phyloP scores from a whole-genome alignment of 495 filamentous ascomycete genomes.

The Neurospora hispaniola region DNA sequence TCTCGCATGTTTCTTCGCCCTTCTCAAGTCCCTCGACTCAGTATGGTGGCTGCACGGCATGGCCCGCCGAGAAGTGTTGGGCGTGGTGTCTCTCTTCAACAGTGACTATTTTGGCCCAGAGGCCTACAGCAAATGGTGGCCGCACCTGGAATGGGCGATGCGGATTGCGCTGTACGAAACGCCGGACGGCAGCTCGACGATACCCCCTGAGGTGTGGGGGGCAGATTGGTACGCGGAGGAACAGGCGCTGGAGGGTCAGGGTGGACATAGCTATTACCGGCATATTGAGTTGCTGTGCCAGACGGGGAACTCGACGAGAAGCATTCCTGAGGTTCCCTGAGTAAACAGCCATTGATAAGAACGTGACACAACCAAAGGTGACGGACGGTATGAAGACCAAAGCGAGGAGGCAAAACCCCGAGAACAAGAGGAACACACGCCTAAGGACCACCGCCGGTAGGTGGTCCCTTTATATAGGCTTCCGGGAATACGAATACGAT shows the following conservation, averaged over 20 bases:
- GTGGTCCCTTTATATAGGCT: not conserved
- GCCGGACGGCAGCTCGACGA: conserved; percentile 20
- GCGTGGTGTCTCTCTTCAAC: conserved; percentile 40
- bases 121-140: conserved; percentile 39
- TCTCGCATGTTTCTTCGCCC: conserved; percentile 45
- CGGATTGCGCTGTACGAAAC: conserved; percentile 36
- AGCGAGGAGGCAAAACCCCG: not conserved
- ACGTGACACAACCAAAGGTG: not conserved
- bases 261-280: conserved; percentile 23
- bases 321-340: conserved; percentile 22
- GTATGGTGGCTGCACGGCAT: conserved; percentile 50
- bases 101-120: conserved; percentile 30
- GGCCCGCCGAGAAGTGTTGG: conserved; percentile 43
- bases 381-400: not conserved
- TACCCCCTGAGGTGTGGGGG: conserved; percentile 43
- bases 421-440: not conserved
- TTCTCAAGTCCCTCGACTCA: conserved; percentile 40
- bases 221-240: conserved; percentile 35
- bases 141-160: conserved; percentile 45
- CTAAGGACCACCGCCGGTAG: not conserved
- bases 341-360: conserved; percentile 2
- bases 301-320: conserved; percentile 29
- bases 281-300: conserved; percentile 41
- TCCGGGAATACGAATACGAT: not conserved
- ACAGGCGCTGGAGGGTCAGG: conserved; percentile 17